These are phyloP conservation scores for Colletotrichum sp. DNA, from an alignment of 2,329 filamentous ascomycete species.

Conservation along the genomic window DNA sequence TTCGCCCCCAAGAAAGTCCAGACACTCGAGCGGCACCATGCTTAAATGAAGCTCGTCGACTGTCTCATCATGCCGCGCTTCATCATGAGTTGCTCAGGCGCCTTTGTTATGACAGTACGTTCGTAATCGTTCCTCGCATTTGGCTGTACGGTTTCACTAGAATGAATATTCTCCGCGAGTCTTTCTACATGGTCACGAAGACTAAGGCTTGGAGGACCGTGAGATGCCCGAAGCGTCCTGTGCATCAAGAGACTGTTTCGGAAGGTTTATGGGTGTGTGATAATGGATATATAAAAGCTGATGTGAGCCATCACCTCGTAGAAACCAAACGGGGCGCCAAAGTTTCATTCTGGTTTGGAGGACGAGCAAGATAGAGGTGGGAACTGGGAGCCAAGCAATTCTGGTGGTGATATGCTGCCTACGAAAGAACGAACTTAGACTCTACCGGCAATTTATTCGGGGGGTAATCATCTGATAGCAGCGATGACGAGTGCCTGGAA, in stretches of 20 bases:
- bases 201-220: fast-evolving
- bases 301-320: fast-evolving
- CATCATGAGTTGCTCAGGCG: no score
- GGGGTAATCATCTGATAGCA: not conserved
- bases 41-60: no score
- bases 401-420: not conserved
- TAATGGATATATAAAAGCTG: fast-evolving
- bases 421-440: fast-evolving
- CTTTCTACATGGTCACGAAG: fast-evolving
- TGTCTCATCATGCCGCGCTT: no score
- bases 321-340: not conserved
- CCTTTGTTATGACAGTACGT: no score
- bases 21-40: no score
- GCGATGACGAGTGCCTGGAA: no score
- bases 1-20: not conserved
- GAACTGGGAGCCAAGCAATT: fast-evolving
- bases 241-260: fast-evolving
- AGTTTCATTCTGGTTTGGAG: no score
- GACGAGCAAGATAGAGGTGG: not conserved
- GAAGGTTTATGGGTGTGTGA: fast-evolving
- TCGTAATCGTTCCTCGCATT: not conserved
- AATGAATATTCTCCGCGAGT: not conserved
- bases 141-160: not conserved
- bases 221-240: fast-evolving
- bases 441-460: not conserved